Percentiles rank a stretch among this genome's conserved stretches.
phyloP scores from a whole-genome alignment of 306 rosid species.

The Prunus campanulata region DNA sequence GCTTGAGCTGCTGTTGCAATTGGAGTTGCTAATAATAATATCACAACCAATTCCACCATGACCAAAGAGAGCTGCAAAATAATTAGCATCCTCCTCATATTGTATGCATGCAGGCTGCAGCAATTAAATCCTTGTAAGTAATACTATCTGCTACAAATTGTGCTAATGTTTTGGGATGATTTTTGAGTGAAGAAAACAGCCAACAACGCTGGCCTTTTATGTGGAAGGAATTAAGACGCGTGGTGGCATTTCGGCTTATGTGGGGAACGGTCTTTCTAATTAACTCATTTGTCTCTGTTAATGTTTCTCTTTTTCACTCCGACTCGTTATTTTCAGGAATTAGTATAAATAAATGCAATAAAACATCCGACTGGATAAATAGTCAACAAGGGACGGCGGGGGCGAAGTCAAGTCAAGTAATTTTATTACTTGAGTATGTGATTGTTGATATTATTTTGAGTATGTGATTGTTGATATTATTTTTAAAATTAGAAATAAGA shows the following conservation, averaged over 20 bases:
- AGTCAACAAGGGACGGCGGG: no score
- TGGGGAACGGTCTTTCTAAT: neutral
- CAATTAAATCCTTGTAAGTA: no score
- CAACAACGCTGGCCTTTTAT: neutral
- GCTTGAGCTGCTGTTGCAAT: neutral
- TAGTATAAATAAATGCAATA: no score
- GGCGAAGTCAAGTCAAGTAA: no score
- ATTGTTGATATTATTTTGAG: no score
- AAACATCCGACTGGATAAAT: no score
- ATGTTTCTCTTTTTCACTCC: neutral
- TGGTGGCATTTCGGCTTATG: neutral
- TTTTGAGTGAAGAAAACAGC: no score
- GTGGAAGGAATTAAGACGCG: neutral
- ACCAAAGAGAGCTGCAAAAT: neutral
- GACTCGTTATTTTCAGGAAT: neutral
- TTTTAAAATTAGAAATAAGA: no score
- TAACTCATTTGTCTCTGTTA: neutral
- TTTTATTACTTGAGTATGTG: no score
- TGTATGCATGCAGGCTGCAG: no score
- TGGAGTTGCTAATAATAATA: neutral
- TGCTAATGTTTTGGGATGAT: no score
- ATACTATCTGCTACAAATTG: neutral
- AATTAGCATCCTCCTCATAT: neutral
- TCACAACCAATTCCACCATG: neutral
- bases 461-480: no score